Base-by-base conservation (phyloP, 306 rosid genomes). In the Glycyrrhiza uralensis region DNA sequence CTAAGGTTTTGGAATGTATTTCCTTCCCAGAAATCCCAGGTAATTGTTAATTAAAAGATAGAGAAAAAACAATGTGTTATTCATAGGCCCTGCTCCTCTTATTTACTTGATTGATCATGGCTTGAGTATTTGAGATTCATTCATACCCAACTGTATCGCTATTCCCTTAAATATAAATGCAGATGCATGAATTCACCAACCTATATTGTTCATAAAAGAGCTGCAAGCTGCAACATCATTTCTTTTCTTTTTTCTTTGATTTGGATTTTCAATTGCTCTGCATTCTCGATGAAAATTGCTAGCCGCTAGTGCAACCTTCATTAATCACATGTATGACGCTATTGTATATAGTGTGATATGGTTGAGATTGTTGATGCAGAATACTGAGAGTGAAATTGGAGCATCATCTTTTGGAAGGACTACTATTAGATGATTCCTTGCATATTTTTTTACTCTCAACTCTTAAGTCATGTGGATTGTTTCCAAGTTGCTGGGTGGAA, bases 1-100 rank as follows among this genome's bases (percentile, higher is more conserved):
- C 97, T 91, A n/a, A 86, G 97, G 82, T 95, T 91, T 76, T 95
- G 99, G 99, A 91, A 91, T 38, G 97, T 95, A 36, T 95, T 95
- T 58, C 99, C 97, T 60, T 91, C 96, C 66, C 97, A 96, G 30
- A 95, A 95, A 83, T 95, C 99, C 39, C 96, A 95, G 96, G 99
- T 91, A 88, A 60, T 49, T 50, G 29, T 49, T 72, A 69, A 45
- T 14, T 61, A 14, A 66, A 36, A 14, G 33, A 26, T 39, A 45
- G 65, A 17, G 55, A 4, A 71, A 26, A 11, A 68, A n/a, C 44
- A 9, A 14, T 64, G 42, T n/a, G 30, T n/a, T 15, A 35, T 62
- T 18, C 9, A 0, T 45, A 10, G 41, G 55, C 15, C 17, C n/a
- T n/a, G n/a, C 29, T 24, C 7, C 32, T 68, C 59, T 17, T 65